These are phyloP conservation scores for Dryas integrifolia DNA, from an alignment of 331 rosid genomes.

Conservation along the genomic window DNA sequence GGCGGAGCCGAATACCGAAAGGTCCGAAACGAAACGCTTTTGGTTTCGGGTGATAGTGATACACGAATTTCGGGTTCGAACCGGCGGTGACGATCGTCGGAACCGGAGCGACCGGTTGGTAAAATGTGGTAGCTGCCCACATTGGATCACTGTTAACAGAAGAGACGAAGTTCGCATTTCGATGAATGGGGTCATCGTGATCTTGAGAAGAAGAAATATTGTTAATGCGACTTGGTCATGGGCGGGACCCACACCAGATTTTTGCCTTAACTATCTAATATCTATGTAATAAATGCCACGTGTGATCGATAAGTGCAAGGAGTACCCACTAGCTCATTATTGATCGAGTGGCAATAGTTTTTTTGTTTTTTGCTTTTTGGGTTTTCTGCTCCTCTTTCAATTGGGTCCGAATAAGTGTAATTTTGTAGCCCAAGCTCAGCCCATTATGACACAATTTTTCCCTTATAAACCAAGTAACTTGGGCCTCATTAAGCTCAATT, in stretches of 20 bases:
- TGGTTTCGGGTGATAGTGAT: background rate
- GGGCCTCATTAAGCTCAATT: too few relatives aligned
- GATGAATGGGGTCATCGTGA: background rate
- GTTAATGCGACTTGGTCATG: conserved; percentile 7
- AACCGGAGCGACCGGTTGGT: conserved; percentile 15
- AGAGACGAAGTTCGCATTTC: background rate
- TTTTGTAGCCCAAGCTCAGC: too few relatives aligned
- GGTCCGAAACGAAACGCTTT: background rate
- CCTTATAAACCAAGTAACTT: too few relatives aligned
- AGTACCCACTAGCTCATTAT: too few relatives aligned
- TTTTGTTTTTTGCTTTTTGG: too few relatives aligned
- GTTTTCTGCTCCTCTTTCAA: too few relatives aligned
- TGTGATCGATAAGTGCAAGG: too few relatives aligned
- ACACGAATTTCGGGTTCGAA: conserved; percentile 5
- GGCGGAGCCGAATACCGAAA: conserved; percentile 18
- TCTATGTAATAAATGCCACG: too few relatives aligned
- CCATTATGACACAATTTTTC: too few relatives aligned
- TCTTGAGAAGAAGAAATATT: background rate
- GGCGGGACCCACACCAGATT: background rate
- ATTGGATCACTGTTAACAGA: conserved; percentile 16
- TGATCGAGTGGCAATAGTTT: too few relatives aligned
- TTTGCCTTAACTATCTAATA: background rate
- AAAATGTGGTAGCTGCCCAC: conserved; percentile 35
- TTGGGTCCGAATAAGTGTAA: too few relatives aligned
- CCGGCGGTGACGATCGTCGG: conserved; percentile 17